These are phyloP conservation scores for Irpex rosettiformis DNA, from an alignment of 1,284 basidiomycete species.

Conservation along the genomic window DNA sequence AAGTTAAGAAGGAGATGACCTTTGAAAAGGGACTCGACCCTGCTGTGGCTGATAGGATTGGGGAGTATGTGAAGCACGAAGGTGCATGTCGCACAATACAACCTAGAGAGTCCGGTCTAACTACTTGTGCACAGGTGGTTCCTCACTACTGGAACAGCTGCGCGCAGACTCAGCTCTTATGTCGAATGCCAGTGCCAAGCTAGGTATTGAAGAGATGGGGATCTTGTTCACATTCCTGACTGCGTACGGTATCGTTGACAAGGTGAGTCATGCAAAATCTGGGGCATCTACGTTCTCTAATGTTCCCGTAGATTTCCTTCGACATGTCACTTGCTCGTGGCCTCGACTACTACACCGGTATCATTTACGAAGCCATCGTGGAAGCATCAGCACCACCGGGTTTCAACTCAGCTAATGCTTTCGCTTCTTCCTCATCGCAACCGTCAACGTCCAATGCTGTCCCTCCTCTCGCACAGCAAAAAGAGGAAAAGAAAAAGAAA, in stretches of 20 bases:
- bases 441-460: constrained; percentile 27
- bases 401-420: constrained; percentile 52
- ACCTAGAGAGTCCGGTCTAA: neutral
- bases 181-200: constrained; percentile 73
- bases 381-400: constrained; percentile 91
- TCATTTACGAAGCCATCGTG: constrained; percentile 97
- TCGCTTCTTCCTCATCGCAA: constrained; percentile 39
- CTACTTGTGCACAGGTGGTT: constrained; percentile 52
- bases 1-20: constrained; percentile 96
- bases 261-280: constrained; percentile 37
- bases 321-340: constrained; percentile 96
- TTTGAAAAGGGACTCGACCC: constrained; percentile 89
- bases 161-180: constrained; percentile 64
- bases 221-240: constrained; percentile 83
- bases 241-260: constrained; percentile 79
- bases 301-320: constrained; percentile 74
- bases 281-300: constrained; percentile 5
- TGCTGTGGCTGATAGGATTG: constrained; percentile 90
- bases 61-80: constrained; percentile 95
- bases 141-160: constrained; percentile 77
- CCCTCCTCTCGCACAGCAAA: constrained; percentile 22
- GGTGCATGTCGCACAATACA: constrained; percentile 40
- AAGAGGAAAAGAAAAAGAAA: constrained; percentile 48
- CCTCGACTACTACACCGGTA: constrained; percentile 97
- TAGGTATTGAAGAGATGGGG: constrained; percentile 90